Conservation (phyloP, 345 rosid genomes). For the Moringa oleifera region DNA sequence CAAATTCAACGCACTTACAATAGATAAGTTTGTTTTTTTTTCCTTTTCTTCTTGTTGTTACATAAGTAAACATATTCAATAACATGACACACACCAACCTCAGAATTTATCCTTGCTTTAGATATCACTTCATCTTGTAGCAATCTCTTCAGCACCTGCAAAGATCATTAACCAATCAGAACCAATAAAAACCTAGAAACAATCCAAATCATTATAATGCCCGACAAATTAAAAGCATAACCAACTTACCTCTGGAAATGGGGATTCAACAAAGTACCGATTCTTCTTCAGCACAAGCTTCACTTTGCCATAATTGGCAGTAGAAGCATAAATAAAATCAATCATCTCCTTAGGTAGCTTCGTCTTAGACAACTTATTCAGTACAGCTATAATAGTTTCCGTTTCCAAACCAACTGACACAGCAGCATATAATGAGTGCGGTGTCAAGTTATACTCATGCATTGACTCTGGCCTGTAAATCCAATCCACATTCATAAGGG, state of each 20-base stretch:
- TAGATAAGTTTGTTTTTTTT: no score
- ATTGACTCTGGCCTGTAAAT: slow-evolving; percentile 82
- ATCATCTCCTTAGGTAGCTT: slow-evolving; percentile 88
- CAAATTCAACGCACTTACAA: no score
- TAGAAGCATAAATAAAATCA: slow-evolving; percentile 77
- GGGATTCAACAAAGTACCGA: slow-evolving; percentile 82
- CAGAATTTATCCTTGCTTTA: slow-evolving; percentile 58
- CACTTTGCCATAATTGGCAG: slow-evolving; percentile 96
- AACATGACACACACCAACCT: slow-evolving; percentile 39
- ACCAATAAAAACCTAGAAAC: slow-evolving; percentile 1
- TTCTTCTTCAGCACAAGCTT: slow-evolving; percentile 96
- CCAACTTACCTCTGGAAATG: slow-evolving; percentile 74
- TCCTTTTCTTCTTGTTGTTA: no score
- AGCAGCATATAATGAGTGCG: slow-evolving; percentile 93
- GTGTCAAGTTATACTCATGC: slow-evolving; percentile 97
- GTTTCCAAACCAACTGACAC: slow-evolving; percentile 96
- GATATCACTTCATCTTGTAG: slow-evolving; percentile 64
- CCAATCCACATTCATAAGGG: not conserved
- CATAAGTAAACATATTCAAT: no score
- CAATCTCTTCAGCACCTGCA: slow-evolving; percentile 79
- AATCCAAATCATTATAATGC: not conserved
- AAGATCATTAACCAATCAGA: not conserved
- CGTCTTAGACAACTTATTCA: slow-evolving; percentile 89
- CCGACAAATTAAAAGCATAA: slow-evolving; percentile 12
- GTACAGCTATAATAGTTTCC: slow-evolving; percentile 72